Base-by-base conservation (phyloP, 768 basidiomycete species). In the Termitomyces sp. region DNA sequence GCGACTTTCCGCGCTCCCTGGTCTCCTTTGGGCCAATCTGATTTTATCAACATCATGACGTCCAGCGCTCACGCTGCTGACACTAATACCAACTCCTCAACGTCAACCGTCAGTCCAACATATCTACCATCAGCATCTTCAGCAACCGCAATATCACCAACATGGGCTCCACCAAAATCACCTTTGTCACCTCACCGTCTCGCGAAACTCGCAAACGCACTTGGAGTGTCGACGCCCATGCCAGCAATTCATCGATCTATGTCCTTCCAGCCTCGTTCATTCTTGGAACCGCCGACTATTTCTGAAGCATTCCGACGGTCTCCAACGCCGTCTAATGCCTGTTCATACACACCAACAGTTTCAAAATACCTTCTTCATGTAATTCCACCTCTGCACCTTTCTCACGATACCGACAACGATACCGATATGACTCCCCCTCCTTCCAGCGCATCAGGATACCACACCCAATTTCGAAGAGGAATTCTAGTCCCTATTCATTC, bases 401-500 rank as follows among this genome's bases (percentile, higher is more conserved):
- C 86, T 52, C 88, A 88, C 61, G 83, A 87, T 45, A 76, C 79
- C 52, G 50, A 38, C 16, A 73, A 76, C 52, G 74, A 76, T 54
- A 70, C 74, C 35, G 80, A 83, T 2, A 70, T 82, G 50, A 73
- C 76, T 1, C 82, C 79, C 3, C 81, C 80, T 43, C 82, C 85
- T 3, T 65, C 79, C 3, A 73, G 73, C 49, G 84, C 88, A 1
- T 86, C 87, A 6, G 87, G 88, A n/a, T 90, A 90, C 63, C 87
- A 91, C 61, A 77, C 81, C 18, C 87, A 89, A 51, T 91, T 92
- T 66, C 82, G 83, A 14, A 83, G 95, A 28, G 95, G 95, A 8
- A 86, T 85, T n/a, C 78, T 98, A 13, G 82, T 98, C 4, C 88
- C 94, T 0, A 78, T 98, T 0, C 84, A 94, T 67, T 78, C 94